Evolutionary conservation across 2,329 filamentous ascomycete genomes (phyloP).

Genomic region (Fonsecaea multimorphosa): DNA sequence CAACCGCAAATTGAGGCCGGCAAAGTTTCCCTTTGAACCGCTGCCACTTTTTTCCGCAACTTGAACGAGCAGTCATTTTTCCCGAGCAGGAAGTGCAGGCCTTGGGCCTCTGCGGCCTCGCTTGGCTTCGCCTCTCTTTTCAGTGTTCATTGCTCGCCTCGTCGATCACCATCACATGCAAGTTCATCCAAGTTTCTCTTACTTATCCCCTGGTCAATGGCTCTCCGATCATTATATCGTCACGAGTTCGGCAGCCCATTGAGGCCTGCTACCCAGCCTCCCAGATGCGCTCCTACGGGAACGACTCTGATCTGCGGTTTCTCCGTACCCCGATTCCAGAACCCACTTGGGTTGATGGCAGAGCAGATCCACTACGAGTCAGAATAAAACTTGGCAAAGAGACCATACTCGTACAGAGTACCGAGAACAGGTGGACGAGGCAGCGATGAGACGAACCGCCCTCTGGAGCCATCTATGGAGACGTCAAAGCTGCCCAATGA

Average conservation of each 20-base stretch:
- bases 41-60: neutral
- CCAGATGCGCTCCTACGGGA: neutral
- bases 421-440: neutral
- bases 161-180: too few species aligned
- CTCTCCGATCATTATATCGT: neutral
- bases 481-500: neutral
- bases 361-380: neutral
- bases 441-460: neutral
- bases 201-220: too few species aligned
- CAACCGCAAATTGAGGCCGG: constrained; percentile 11
- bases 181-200: neutral
- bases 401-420: neutral
- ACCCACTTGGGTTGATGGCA: neutral
- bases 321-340: neutral
- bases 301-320: neutral
- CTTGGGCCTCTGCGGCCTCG: neutral
- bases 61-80: neutral
- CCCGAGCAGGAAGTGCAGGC: neutral
- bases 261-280: neutral
- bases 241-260: neutral
- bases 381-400: neutral
- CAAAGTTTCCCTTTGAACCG: constrained; percentile 8
- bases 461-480: neutral
- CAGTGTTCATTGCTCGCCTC: too few species aligned
- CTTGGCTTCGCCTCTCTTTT: neutral